Percentiles rank a stretch among this genome's conserved stretches.
Conservation (phyloP, 495 filamentous ascomycete genomes). For the Podospora didyma region DNA sequence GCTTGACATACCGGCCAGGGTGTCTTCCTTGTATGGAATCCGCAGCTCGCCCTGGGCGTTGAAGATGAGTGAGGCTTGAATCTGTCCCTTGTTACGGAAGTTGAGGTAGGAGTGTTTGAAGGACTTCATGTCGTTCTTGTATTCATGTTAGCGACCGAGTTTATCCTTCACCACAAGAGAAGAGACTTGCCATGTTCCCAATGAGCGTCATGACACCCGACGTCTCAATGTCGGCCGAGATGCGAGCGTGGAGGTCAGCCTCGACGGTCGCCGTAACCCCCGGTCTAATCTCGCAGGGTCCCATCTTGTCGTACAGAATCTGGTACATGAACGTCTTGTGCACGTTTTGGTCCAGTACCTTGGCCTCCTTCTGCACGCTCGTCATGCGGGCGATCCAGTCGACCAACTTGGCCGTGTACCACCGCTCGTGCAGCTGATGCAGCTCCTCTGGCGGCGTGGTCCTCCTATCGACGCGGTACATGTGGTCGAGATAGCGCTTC, state of each 20-base stretch:
- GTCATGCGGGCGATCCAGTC: constrained; percentile 1
- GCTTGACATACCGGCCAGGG: background rate
- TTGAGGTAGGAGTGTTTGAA: constrained; percentile 7
- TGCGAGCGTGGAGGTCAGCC: too few relatives aligned
- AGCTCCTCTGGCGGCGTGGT: background rate
- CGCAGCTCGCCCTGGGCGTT: constrained; percentile 3
- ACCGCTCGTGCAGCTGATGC: constrained; percentile 12
- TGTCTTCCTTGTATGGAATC: background rate
- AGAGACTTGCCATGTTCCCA: too few relatives aligned
- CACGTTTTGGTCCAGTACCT: background rate
- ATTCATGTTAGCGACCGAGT: too few relatives aligned
- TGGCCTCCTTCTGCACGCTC: background rate
- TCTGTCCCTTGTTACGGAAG: constrained; percentile 12
- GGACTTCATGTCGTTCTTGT: too few relatives aligned
- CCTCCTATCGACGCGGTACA: constrained; percentile 1
- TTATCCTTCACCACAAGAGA: too few relatives aligned
- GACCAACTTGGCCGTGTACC: constrained; percentile 7
- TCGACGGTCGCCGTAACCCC: too few relatives aligned
- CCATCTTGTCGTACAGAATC: too few relatives aligned
- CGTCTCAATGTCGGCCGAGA: too few relatives aligned
- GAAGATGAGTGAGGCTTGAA: constrained; percentile 4
- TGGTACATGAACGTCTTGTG: background rate
- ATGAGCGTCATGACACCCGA: too few relatives aligned
- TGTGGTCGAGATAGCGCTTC: constrained; percentile 9
- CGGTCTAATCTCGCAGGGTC: too few relatives aligned